These are phyloP conservation scores for Fusarium sacchari DNA, from an alignment of 2,329 filamentous ascomycete species.

Conservation along the genomic window DNA sequence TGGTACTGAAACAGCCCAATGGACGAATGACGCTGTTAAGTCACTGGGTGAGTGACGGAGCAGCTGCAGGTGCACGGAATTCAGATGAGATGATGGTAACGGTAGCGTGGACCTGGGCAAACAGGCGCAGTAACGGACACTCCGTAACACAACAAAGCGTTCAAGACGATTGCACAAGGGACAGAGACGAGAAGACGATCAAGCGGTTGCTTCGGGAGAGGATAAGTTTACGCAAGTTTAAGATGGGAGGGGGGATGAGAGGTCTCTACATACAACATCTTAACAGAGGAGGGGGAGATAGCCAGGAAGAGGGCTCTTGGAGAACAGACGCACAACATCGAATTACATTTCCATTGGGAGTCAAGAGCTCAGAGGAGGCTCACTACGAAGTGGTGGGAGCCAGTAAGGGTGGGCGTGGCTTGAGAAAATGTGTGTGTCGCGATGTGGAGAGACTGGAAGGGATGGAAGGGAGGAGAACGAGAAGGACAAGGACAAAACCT, in stretches of 20 bases:
- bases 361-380: conserved; percentile 29
- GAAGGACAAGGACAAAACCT: conserved; percentile 35
- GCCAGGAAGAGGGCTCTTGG: conserved; percentile 31
- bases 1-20: conserved; percentile 46
- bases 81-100: conserved; percentile 42
- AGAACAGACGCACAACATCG: conserved; percentile 41
- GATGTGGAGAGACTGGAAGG: conserved; percentile 37
- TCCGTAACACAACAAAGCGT: conserved; percentile 39
- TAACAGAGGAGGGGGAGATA: conserved; percentile 28
- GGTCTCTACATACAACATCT: conserved; percentile 19
- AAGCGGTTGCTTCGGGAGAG: conserved; percentile 18
- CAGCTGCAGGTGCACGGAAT: conserved; percentile 42
- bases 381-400: conserved; percentile 32
- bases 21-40: conserved; percentile 44
- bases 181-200: conserved; percentile 18
- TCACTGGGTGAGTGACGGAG: conserved; percentile 41
- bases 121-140: conserved; percentile 40
- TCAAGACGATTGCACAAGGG: conserved; percentile 33
- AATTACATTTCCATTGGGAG: conserved; percentile 35
- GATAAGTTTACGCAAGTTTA: conserved; percentile 18
- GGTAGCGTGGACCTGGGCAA: conserved; percentile 38
- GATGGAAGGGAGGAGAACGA: conserved; percentile 45
- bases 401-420: conserved; percentile 36
- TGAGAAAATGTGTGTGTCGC: conserved; percentile 37
- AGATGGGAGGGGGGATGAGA: conserved; percentile 8